Base-by-base conservation (phyloP, 306 rosid species). In the Styphnolobium japonicum region DNA sequence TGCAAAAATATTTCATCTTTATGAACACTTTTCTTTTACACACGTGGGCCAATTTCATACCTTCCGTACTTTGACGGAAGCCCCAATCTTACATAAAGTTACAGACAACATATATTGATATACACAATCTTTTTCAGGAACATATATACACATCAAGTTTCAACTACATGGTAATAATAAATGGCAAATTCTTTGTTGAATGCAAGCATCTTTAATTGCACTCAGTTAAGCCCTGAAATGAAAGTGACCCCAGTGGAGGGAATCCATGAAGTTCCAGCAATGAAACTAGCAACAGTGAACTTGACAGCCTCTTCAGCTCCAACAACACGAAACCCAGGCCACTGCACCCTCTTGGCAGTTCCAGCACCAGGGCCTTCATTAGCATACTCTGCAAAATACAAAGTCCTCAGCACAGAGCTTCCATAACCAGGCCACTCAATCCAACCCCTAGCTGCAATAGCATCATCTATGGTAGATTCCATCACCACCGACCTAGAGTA, bases 251-350 rank as follows among this genome's bases (percentile, higher is more conserved):
- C 86, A 0, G 84, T 81, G 11, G 84, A 62, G 18, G 92, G 88
- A 76, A 86, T 33, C 92, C 92, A 88, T 4, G 92, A 84, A 57
- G 62, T 84, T 31, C 92, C 92, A 29, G 11, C 66, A 9, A 88
- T 86, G 12, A 86, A 86, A 1, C 22, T 52, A 19, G 57, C 75
- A 6, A 88, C 92, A 0, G 87, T 88, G 52, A 81, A 86, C 49
- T 77, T 23, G 1, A 0, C 23, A 10, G 92, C 92, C n/a, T 76
- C 82, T 0, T 63, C 18, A 5, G 67, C 68, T 46, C 78, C 84
- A 36, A 88, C 39, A 2, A 82, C 82, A 51, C 65, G 88, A 82
- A 69, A 84, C 0, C 90, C 90, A 8, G 87, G 78, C 92, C 92
- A 86, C 8, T 33, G 57, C 2, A 86, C 88, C 80, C 90, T 84